phyloP scores from a whole-genome alignment of 306 rosid species.

The Nissolia schottii region DNA sequence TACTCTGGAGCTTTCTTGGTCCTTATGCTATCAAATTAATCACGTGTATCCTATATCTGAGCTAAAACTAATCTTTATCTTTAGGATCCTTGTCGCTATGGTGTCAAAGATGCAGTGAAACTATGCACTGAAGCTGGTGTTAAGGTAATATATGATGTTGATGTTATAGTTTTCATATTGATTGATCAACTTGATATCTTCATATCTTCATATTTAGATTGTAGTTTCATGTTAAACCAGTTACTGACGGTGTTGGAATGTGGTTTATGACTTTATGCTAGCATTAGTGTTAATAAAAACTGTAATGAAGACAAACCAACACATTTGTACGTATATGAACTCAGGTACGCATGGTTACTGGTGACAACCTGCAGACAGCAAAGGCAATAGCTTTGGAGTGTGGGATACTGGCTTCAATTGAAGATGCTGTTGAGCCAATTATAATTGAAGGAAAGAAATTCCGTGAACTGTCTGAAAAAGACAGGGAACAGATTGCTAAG shows the following conservation, averaged over 20 bases:
- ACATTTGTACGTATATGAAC: conserved; percentile 5
- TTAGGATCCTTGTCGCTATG: conserved; percentile 92
- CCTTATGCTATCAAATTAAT: neutral
- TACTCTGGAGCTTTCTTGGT: conserved; percentile 4
- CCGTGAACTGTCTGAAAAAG: conserved; percentile 68
- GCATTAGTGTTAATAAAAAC: conserved; percentile 12
- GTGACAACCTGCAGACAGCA: conserved; percentile 94
- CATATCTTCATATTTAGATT: conserved; percentile 14
- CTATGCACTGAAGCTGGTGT: conserved; percentile 84
- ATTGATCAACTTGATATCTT: conserved; percentile 5
- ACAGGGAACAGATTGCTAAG: conserved; percentile 71
- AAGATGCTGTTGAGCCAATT: conserved; percentile 70
- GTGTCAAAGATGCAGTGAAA: conserved; percentile 75
- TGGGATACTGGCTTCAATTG: conserved; percentile 71
- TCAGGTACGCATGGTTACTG: conserved; percentile 98
- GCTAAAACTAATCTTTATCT: conserved; percentile 4
- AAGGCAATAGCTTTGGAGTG: conserved; percentile 96
- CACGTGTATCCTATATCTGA: conserved; percentile 18
- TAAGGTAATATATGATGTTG: conserved; percentile 54
- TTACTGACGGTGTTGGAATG: neutral
- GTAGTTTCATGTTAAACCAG: neutral
- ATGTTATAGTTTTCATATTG: conserved; percentile 15
- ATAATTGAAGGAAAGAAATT: conserved; percentile 86
- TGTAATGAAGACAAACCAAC: conserved; percentile 25
- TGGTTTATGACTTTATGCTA: conserved; percentile 18